These are phyloP conservation scores for Fistulifera solaris DNA, from an alignment of 108 stramenopile species.

Conservation along the genomic window DNA sequence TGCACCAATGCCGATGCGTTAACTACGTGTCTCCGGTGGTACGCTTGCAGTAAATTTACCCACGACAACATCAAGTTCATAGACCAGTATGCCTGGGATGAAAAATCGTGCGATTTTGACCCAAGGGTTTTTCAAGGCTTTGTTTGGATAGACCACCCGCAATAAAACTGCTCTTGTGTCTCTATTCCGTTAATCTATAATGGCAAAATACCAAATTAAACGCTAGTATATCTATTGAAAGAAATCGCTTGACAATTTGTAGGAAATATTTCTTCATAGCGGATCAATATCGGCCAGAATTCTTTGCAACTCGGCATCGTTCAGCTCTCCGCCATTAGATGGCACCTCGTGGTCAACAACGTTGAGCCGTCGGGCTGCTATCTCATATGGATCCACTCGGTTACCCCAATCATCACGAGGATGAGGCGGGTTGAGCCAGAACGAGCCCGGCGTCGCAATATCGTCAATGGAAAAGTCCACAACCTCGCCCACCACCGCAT, in stretches of 20 bases:
- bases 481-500: constrained; percentile 39
- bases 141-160: constrained; percentile 26
- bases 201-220: too few relatives aligned
- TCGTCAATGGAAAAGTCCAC: constrained; percentile 49
- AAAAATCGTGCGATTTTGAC: constrained; percentile 47
- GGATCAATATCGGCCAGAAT: constrained; percentile 58
- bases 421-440: constrained; percentile 71
- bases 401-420: constrained; percentile 61
- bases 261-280: constrained; percentile 17
- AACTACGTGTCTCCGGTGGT: constrained; percentile 20
- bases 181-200: not conserved
- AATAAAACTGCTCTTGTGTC: too few relatives aligned
- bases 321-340: constrained; percentile 20
- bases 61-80: constrained; percentile 34
- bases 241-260: too few relatives aligned
- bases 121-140: constrained; percentile 72
- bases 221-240: too few relatives aligned
- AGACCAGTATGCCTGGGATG: constrained; percentile 44
- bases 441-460: constrained; percentile 70
- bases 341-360: constrained; percentile 6
- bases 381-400: constrained; percentile 25
- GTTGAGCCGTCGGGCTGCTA: constrained; percentile 28
- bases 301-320: constrained; percentile 38
- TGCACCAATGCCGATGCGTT: constrained; percentile 17
- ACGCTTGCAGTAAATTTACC: constrained; percentile 45